Evolutionary conservation across 2,329 filamentous ascomycete species (phyloP).

Genomic region (Metarhizium anisopliae): DNA sequence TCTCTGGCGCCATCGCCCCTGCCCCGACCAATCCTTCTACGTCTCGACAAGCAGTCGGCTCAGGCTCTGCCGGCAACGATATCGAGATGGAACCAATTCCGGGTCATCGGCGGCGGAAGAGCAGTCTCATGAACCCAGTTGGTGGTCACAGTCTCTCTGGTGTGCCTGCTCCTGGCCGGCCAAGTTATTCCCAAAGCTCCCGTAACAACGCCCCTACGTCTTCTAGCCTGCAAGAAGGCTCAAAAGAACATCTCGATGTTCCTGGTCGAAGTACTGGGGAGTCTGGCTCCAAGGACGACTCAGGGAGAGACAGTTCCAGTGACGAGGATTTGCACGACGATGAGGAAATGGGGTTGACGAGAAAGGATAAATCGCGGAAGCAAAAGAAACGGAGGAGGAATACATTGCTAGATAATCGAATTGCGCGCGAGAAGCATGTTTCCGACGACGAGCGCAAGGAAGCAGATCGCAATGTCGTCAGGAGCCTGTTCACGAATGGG

Average conservation of each 20-base stretch:
- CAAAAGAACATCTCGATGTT: constrained; percentile 38
- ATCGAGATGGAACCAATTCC: constrained; percentile 49
- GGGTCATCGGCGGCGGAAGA: constrained; percentile 47
- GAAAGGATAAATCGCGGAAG: constrained; percentile 60
- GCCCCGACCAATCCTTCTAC: constrained; percentile 8
- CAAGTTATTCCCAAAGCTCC: constrained; percentile 2
- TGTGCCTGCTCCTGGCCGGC: constrained; percentile 12
- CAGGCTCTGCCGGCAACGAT: constrained; percentile 21
- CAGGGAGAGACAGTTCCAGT: constrained; percentile 47
- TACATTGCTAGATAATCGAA: constrained; percentile 59
- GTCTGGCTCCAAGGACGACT: constrained; percentile 17
- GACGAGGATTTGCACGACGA: constrained; percentile 74
- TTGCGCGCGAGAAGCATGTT: constrained; percentile 50
- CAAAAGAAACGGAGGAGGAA: constrained; percentile 58
- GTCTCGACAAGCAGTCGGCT: constrained; percentile 7
- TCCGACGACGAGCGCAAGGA: constrained; percentile 66
- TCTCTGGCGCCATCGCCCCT: constrained; percentile 3
- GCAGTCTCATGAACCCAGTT: constrained; percentile 39
- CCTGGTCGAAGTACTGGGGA: constrained; percentile 15
- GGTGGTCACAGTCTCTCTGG: constrained; percentile 13
- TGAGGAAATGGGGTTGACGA: constrained; percentile 80
- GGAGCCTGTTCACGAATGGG: constrained; percentile 63
- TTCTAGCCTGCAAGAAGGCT: constrained; percentile 25
- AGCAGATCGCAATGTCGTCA: constrained; percentile 66
- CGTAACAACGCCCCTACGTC: constrained; percentile 8